Base-by-base conservation (phyloP, 2,329 filamentous ascomycete species). In the Epichloe hybrida region DNA sequence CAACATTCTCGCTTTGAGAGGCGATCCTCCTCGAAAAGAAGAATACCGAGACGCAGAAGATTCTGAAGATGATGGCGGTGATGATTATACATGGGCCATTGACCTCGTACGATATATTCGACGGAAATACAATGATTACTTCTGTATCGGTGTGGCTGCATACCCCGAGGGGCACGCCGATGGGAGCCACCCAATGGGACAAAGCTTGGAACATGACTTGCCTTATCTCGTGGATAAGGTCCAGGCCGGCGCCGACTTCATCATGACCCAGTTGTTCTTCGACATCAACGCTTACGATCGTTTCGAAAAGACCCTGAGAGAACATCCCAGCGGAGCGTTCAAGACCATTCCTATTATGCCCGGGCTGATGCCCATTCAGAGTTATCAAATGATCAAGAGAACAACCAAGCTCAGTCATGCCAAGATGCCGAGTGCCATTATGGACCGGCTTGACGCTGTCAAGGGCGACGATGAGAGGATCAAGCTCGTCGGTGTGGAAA, bases 221-320 rank as follows among this genome's bases (percentile, higher is more conserved):
- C 87, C 90, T 0, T 95, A 86, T 61, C 74, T 98, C 50, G 80
- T 95, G 11, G 89, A 95, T 58, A 98, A 98, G 75, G 85, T 84
- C 1, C 75, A 84, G 59, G 93, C 93, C 3, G 93, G 93, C 1
- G 93, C 90, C 48, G 90, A 97, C 69, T 98, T 98, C 63, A 86
- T 98, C 68, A 95, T 98, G 88, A 97, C 93, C 1, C 93, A 98
- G 67, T 76, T 98, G 8, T 97, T 96, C 68, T 98, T 95, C 66
- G 89, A 97, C 63, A 77, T 89, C 23, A 75, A 86, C 3, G 87
- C 87, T 17, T 98, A 94, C 64, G 77, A 83, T 50, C 73, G 73
- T 37, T 97, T 94, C 62, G 91, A 97, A 69, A 76, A 72, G 56
- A 79, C 75, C 48, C 67, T 98, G 57, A 75, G 89, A 53, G 79